Base-by-base conservation (phyloP, 2,329 filamentous ascomycete genomes). In the Talaromyces funiculosus region DNA sequence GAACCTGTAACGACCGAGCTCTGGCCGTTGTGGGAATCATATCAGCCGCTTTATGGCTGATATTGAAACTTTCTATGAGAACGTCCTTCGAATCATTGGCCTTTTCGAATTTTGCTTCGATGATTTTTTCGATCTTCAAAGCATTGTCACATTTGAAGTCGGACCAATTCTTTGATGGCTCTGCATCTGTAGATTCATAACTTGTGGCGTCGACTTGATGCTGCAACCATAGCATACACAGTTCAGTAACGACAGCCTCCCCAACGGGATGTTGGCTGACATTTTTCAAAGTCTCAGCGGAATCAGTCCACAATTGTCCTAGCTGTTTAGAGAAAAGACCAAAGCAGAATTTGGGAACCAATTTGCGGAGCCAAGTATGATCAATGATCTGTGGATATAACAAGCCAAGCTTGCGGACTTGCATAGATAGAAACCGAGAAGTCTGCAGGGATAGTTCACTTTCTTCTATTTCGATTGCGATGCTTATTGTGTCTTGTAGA, bases 281-380 rank as follows among this genome's bases (percentile, higher is more conserved):
- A 56, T 87, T 82, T 68, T 90, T 89, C 68, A 99, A 77, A 0
- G 90, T 86, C 59, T 86, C 83, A 55, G 88, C 85, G 0, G 90
- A 84, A 67, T 96, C 90, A 62, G 96, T 90, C 90, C 93, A 97
- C 5, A 95, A 80, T 37, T 91, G 91, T 0, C 92, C 84, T 65
- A 97, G 81, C 66, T 89, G 90, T 53, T 96, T 86, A 0, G 92
- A 94, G 62, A 97, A 82, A 74, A 97, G 83, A 53, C 94, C 94
- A 67, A 97, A 96, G 67, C 91, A 86, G 68, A 92, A 97, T 0
- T 85, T 82, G 0, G 92, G 90, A 31, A 97, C 82, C 6, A 91
- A 85, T 67, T 84, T 82, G 61, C 84, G 81, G 64, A 95, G 77
- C 84, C 88, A 90, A 1, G 83, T 83, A 38, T 84, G 80, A 2